Percentiles rank a stretch among this genome's conserved stretches.
phyloP scores from a whole-genome alignment of 148 eudicot species.

The Amaranthus cruentus region DNA sequence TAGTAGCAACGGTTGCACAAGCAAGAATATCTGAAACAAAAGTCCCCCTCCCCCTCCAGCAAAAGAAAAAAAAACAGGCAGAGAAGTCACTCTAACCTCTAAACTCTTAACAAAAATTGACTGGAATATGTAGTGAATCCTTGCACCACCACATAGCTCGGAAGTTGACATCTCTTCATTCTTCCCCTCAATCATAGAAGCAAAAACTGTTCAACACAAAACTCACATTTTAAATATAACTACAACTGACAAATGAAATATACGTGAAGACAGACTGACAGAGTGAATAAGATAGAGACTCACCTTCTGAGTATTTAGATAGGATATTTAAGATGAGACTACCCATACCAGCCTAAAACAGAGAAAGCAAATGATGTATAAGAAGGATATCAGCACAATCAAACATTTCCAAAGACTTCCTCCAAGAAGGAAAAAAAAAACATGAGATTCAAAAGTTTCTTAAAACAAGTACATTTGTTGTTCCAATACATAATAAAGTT shows the following conservation, averaged over 20 bases:
- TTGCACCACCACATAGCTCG: constrained; percentile 96
- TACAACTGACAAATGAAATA: neutral
- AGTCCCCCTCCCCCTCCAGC: neutral
- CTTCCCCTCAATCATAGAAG: constrained; percentile 92
- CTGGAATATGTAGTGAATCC: constrained; percentile 93
- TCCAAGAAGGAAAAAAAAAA: neutral
- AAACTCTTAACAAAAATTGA: constrained; percentile 84
- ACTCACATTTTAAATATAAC: neutral
- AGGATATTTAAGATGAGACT: constrained; percentile 81
- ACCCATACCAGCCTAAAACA: constrained; percentile 73
- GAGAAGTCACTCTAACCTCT: constrained; percentile 52
- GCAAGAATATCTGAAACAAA: neutral
- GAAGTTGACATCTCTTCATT: constrained; percentile 93
- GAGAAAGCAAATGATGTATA: neutral
- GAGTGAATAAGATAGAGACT: neutral
- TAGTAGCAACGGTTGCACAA: neutral
- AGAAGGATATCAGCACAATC: constrained; percentile 5
- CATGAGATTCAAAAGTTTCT: neutral
- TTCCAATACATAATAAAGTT: neutral
- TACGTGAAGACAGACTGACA: neutral
- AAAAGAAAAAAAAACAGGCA: neutral
- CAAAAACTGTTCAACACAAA: constrained; percentile 60
- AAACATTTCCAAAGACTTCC: neutral
- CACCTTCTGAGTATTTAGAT: constrained; percentile 90
- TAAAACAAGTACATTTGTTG: neutral